Percentiles rank a stretch among this genome's conserved stretches.
Conservation (phyloP, 1,139 yeast genomes). For the Lodderomyces orthopsilosis region DNA sequence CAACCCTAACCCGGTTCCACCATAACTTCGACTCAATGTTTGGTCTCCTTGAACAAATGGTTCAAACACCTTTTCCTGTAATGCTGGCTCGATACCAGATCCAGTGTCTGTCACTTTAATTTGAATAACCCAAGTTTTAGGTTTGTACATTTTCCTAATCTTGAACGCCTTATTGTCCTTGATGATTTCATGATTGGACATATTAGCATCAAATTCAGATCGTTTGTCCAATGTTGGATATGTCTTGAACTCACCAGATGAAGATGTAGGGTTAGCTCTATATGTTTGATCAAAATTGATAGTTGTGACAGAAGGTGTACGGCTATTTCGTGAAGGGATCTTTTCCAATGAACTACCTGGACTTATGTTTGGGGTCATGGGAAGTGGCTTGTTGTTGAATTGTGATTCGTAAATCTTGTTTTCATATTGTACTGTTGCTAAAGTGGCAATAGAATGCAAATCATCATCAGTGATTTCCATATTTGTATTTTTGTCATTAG, state of each 20-base stretch:
- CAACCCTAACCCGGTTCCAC: constrained; percentile 94
- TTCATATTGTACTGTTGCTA: constrained; percentile 54
- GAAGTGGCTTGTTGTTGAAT: constrained; percentile 36
- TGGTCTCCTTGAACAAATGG: constrained; percentile 98
- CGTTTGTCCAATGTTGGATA: constrained; percentile 11
- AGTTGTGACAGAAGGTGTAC: constrained; percentile 8
- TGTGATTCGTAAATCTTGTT: constrained; percentile 53
- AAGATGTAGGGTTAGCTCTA: constrained; percentile 1
- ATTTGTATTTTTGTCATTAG: constrained; percentile 1
- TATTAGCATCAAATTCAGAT: constrained; percentile 8
- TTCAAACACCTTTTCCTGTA: constrained; percentile 85
- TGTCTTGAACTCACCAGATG: constrained; percentile 3
- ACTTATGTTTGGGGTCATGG: constrained; percentile 18
- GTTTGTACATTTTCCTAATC: constrained; percentile 36
- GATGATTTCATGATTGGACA: constrained; percentile 20
- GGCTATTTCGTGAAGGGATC: constrained; percentile 1
- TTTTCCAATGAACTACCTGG: constrained; percentile 2
- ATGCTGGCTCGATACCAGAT: constrained; percentile 79
- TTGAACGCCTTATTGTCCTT: constrained; percentile 35
- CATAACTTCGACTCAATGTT: constrained; percentile 84
- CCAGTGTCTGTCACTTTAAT: constrained; percentile 87
- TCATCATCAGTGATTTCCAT: constrained; percentile 19
- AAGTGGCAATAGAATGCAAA: constrained; percentile 39
- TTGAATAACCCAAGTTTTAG: constrained; percentile 61
- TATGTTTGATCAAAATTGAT: constrained; percentile 1